Evolutionary conservation across 805 yeast genomes (phyloP).

Genomic region (Candida sithepensis): DNA sequence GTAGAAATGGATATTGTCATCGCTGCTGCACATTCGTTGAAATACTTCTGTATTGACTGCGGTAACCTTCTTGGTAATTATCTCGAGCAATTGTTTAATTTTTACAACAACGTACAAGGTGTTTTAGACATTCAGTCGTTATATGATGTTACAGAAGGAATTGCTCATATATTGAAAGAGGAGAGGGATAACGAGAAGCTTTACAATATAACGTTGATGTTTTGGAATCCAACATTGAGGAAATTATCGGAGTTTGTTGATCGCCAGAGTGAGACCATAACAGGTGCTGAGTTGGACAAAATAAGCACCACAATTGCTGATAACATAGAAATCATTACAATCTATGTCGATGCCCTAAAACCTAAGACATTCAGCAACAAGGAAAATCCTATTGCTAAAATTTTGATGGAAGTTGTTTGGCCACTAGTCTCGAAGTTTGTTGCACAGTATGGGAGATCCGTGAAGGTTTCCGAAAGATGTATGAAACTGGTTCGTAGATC

Average conservation of each 20-base stretch:
- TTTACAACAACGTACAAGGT: conserved; percentile 56
- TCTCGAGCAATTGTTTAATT: conserved; percentile 69
- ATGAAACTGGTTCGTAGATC: conserved; percentile 65
- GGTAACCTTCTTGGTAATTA: conserved; percentile 58
- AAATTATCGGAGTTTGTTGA: conserved; percentile 32
- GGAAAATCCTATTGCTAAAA: conserved; percentile 48
- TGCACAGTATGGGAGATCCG: conserved; percentile 52
- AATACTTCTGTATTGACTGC: conserved; percentile 94
- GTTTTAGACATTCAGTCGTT: conserved; percentile 65
- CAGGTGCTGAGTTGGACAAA: conserved; percentile 29
- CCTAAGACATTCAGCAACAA: conserved; percentile 36
- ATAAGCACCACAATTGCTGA: conserved; percentile 56
- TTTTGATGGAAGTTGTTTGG: conserved; percentile 53
- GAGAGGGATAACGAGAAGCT: conserved; percentile 49
- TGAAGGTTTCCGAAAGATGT: conserved; percentile 69
- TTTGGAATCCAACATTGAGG: conserved; percentile 62
- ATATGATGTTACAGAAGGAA: conserved; percentile 82
- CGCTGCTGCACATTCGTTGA: conserved; percentile 90
- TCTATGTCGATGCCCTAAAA: conserved; percentile 54
- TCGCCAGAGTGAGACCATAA: conserved; percentile 4
- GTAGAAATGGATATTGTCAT: conserved; percentile 50
- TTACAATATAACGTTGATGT: conserved; percentile 52
- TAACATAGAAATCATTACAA: conserved; percentile 64
- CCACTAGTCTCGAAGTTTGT: conserved; percentile 51
- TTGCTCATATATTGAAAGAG: conserved; percentile 74